phyloP scores from a whole-genome alignment of 345 rosid genomes.

The Melaleuca alternifolia region DNA sequence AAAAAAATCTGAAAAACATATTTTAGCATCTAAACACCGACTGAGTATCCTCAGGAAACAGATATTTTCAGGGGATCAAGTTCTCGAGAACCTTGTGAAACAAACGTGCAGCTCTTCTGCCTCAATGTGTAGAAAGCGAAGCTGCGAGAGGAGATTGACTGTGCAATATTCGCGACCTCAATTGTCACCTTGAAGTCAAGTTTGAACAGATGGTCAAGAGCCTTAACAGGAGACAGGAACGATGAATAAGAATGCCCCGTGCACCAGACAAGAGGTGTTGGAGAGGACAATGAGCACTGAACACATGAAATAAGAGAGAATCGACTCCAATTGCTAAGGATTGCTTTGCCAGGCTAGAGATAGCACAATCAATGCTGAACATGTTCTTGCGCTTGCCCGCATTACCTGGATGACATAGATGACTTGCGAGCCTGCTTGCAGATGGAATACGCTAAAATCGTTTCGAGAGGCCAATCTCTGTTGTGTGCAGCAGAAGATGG shows the following conservation, averaged over 20 bases:
- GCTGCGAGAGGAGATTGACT: neutral
- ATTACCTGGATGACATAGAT: neutral
- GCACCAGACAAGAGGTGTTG: neutral
- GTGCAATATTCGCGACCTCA: neutral
- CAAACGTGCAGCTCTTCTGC: neutral
- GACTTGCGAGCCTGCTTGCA: neutral
- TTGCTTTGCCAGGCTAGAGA: neutral
- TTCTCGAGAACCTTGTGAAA: neutral
- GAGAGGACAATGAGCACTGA: neutral
- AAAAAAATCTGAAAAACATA: neutral
- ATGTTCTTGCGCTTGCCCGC: neutral
- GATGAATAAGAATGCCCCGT: neutral
- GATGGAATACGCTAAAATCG: neutral
- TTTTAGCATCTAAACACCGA: neutral
- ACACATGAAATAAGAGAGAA: neutral
- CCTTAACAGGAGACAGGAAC: neutral
- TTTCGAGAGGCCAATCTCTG: neutral
- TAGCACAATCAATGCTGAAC: neutral
- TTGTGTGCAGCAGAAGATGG: neutral
- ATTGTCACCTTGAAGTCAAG: neutral
- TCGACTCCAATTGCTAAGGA: neutral
- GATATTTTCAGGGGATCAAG: neutral
- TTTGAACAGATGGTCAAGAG: neutral
- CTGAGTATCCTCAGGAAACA: neutral
- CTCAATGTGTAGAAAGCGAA: neutral